Base-by-base conservation (phyloP, 495 filamentous ascomycete genomes). In the Haplographium delicatum region DNA sequence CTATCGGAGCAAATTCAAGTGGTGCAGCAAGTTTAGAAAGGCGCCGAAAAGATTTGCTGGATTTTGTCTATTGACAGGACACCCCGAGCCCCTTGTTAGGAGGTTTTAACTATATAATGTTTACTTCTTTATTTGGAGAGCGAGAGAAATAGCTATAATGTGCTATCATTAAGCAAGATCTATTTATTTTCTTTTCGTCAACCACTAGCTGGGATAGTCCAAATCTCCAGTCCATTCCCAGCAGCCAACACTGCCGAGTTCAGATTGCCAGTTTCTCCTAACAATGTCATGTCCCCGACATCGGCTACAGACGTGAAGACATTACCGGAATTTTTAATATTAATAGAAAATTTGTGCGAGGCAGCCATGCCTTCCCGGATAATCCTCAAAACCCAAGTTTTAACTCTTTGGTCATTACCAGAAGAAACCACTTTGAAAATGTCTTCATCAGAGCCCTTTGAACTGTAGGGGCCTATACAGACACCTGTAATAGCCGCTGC, bases 371-470 rank as follows among this genome's bases (percentile, higher is more conserved):
- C 28, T 5, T 26, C 23, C 25, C 13, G 9, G 15, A 10, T n/a
- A 26, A 53, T 1, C 19, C 24, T 30, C 5, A 68, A 52, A 43
- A 77, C 67, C 91, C 91, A 96, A 2, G 84, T 54, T 60, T 86
- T 88, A 47, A 96, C 61, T 18, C 82, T 74, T 68, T 96, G 90
- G 60, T 96, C 93, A 48, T 86, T 89, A 22, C 88, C 82, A 0
- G 81, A 76, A 1, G 80, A 84, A 5, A 79, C 76, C 2, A 89
- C 33, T 35, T 33, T 34, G 4, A 51, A 44, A 15, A 50, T 62
- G 3, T 38, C 20, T 5, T 41, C 41, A 9, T 44, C 27, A 31
- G 35, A 4, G 46, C 13, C 37, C 50, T 25, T 43, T 18, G 2
- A 46, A 28, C 13, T 18, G 19, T 53, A 44, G 11, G 35, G 41